Percentiles rank a stretch among this genome's conserved stretches.
These are phyloP conservation scores for Aplosporella prunicola DNA, from an alignment of 2,329 filamentous ascomycete species.

Conservation along the genomic window DNA sequence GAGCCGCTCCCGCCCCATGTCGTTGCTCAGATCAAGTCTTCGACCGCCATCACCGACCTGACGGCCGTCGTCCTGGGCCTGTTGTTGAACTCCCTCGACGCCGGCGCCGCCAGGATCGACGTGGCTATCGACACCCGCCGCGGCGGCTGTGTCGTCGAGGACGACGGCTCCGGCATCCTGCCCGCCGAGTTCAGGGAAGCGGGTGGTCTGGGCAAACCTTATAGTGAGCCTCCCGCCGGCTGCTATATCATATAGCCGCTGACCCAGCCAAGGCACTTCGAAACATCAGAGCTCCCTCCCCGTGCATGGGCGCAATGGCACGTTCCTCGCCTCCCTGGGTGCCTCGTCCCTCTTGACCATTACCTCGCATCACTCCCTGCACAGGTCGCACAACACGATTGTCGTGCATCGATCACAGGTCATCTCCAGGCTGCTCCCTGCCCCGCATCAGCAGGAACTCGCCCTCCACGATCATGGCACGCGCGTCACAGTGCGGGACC, in stretches of 20 bases:
- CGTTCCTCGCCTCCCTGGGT: constrained; percentile 68
- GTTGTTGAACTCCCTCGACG: constrained; percentile 77
- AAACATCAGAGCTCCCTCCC: constrained; percentile 43
- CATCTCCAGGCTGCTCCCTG: constrained; percentile 55
- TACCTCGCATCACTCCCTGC: constrained; percentile 56
- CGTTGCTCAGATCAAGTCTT: constrained; percentile 73
- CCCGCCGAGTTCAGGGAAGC: constrained; percentile 59
- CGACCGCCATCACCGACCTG: constrained; percentile 66
- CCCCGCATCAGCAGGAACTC: constrained; percentile 49
- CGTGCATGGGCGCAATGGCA: constrained; percentile 59
- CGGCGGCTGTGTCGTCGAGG: constrained; percentile 71
- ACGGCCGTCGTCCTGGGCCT: constrained; percentile 63
- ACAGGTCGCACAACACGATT: constrained; percentile 55
- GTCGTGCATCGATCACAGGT: constrained; percentile 60
- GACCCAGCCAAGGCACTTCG: constrained; percentile 58
- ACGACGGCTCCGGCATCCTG: constrained; percentile 72
- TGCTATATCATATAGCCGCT: constrained; percentile 7
- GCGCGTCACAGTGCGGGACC: constrained; percentile 61
- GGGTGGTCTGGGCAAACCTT: constrained; percentile 63
- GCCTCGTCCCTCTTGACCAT: constrained; percentile 68
- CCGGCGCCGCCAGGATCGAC: constrained; percentile 57
- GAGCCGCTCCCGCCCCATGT: constrained; percentile 60
- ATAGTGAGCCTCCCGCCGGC: constrained; percentile 48
- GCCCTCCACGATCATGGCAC: constrained; percentile 58
- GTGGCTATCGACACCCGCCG: constrained; percentile 64